phyloP scores from a whole-genome alignment of 2,329 filamentous ascomycete species.

The Microsporum canis region DNA sequence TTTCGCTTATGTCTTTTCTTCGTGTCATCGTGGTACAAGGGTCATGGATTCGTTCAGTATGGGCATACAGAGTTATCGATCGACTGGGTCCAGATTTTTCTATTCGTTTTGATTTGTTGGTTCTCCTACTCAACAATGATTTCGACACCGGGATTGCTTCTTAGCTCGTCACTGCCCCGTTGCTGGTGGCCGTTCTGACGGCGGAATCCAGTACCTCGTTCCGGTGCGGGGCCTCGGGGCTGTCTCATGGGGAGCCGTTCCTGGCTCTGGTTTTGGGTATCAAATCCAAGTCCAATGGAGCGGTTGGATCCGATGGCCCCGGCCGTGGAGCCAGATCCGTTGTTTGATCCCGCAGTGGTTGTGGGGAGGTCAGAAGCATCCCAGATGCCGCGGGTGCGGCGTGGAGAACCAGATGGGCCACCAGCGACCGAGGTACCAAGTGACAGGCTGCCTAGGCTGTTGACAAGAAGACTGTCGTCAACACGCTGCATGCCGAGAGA shows the following conservation, averaged over 20 bases:
- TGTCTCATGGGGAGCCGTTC: constrained; percentile 46
- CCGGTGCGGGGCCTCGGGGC: constrained; percentile 50
- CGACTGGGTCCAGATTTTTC: constrained; percentile 3
- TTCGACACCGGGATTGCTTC: constrained; percentile 48
- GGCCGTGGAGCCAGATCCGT: neutral
- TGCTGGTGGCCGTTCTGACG: constrained; percentile 52
- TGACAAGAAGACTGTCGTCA: constrained; percentile 50
- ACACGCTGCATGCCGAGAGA: constrained; percentile 37
- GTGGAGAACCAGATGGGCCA: constrained; percentile 44
- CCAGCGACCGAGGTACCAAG: constrained; percentile 40
- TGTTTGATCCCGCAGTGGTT: constrained; percentile 30
- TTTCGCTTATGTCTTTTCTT: constrained; percentile 10
- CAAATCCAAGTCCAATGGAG: constrained; percentile 48
- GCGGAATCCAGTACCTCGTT: constrained; percentile 48
- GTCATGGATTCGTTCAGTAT: constrained; percentile 5
- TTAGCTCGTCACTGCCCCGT: constrained; percentile 53
- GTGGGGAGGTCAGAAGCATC: constrained; percentile 41
- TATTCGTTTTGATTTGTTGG: constrained; percentile 1
- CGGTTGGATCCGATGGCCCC: constrained; percentile 52
- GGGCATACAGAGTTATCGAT: constrained; percentile 4
- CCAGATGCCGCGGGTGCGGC: constrained; percentile 50
- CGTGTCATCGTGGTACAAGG: constrained; percentile 7
- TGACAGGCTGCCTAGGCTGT: constrained; percentile 51
- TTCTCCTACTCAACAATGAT: constrained; percentile 50
- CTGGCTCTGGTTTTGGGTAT: constrained; percentile 39